Percentiles rank a stretch among this genome's conserved stretches.
Evolutionary conservation across 768 basidiomycete genomes (phyloP).

Genomic region (Agrocybe pediades): DNA sequence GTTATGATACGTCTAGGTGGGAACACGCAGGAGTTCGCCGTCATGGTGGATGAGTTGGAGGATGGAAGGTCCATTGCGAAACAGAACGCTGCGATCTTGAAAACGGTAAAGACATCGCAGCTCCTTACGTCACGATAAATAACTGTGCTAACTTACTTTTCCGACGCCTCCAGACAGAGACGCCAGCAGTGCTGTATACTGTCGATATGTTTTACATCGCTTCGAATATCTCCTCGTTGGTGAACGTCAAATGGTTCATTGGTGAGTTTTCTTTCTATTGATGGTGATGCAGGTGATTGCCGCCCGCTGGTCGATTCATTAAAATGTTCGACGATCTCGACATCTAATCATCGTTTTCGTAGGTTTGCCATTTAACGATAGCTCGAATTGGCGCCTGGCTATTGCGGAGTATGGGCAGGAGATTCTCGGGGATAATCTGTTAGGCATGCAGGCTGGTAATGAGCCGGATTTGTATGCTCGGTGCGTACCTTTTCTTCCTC

Average conservation of each 20-base stretch:
- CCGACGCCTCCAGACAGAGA: conserved; percentile 55
- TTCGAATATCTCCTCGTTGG: conserved; percentile 54
- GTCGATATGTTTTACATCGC: conserved; percentile 67
- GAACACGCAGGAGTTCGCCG: conserved; percentile 74
- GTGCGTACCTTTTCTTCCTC: conserved; percentile 23
- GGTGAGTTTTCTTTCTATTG: conserved; percentile 26
- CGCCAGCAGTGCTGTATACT: conserved; percentile 66
- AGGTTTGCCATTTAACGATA: conserved; percentile 67
- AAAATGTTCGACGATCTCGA: neutral
- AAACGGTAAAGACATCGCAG: too few relatives aligned
- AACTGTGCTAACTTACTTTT: too few relatives aligned
- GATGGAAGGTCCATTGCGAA: neutral
- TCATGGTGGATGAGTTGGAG: conserved; percentile 36
- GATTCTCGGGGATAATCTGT: conserved; percentile 64
- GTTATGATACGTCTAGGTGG: conserved; percentile 76
- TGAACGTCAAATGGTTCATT: conserved; percentile 65
- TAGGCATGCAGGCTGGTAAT: conserved; percentile 71
- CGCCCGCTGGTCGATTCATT: too few relatives aligned
- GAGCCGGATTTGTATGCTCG: conserved; percentile 72
- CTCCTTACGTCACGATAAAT: too few relatives aligned
- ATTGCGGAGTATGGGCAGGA: conserved; percentile 59
- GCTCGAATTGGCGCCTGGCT: conserved; percentile 46
- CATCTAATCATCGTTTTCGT: neutral
- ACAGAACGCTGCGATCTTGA: neutral
- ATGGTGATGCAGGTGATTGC: too few relatives aligned